Evolutionary conservation across 2,329 filamentous ascomycete genomes (phyloP).

Genomic region (Cordyceps javanica): DNA sequence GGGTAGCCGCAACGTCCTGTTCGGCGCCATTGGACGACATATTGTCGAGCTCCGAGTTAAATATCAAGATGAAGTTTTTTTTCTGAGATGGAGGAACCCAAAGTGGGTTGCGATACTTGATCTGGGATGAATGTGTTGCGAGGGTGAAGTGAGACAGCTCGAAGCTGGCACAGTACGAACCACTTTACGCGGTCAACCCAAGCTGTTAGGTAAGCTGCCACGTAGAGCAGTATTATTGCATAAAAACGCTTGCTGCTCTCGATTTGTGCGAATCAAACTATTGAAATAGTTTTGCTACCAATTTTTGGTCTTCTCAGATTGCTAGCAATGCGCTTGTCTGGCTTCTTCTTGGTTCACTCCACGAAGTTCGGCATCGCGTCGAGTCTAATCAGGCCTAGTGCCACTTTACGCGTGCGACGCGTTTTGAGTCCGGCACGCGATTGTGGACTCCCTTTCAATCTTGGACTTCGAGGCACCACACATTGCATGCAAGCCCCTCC

Average conservation of each 20-base stretch:
- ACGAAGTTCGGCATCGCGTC: slow-evolving; percentile 16
- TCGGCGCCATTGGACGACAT: slow-evolving; percentile 10
- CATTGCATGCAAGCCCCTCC: background rate
- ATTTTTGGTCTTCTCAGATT: background rate
- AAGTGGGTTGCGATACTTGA: background rate
- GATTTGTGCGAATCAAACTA: background rate
- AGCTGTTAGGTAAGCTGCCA: slow-evolving; percentile 9
- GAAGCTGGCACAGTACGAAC: background rate
- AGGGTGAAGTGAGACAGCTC: background rate
- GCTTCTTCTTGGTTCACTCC: background rate
- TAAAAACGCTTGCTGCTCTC: background rate
- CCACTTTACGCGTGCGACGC: slow-evolving; percentile 39
- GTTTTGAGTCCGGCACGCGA: slow-evolving; percentile 5
- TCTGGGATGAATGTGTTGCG: background rate
- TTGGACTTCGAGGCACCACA: background rate
- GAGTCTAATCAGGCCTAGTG: slow-evolving; percentile 25
- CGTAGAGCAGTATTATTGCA: background rate
- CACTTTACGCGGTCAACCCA: background rate
- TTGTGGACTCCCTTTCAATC: slow-evolving; percentile 12
- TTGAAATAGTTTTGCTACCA: background rate
- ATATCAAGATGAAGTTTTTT: background rate
- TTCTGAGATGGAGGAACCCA: background rate
- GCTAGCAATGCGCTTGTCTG: background rate
- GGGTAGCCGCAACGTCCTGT: slow-evolving; percentile 16
- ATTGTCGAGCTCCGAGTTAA: background rate